Base-by-base conservation (phyloP, 2,329 filamentous ascomycete species). In the Arachnopeziza araneosa region DNA sequence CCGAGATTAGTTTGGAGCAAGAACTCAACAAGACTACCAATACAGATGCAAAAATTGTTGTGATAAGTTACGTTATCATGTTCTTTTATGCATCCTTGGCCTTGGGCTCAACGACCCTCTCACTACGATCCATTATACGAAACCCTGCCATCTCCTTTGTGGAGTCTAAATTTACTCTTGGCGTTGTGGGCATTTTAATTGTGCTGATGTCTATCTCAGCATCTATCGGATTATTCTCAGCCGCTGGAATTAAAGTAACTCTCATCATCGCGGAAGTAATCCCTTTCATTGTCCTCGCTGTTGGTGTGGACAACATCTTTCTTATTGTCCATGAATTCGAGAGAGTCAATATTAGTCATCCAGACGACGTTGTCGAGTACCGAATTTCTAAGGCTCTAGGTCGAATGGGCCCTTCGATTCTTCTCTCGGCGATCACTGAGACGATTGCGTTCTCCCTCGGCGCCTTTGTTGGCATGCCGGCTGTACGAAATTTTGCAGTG, bases 301-400 rank as follows among this genome's bases (percentile, higher is more conserved):
- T 99, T 26, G 95, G 95, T 52, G 96, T 99, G 2, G 95, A 99
- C 80, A 99, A 99, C 71, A 98, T 99, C 69, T 99, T 99, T 77
- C 79, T 99, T 59, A 96, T 99, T 61, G 95, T 99, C 0, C 95
- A 99, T 75, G 95, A 99, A 75, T 96, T 99, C 61, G 95, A 99
- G 72, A 84, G 95, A 30, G 90, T 97, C 72, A 99, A 99, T 70
- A 78, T 92, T 67, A 96, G 89, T 73, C 90, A 96, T 69, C 91
- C 93, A 0, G 93, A 98, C 70, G 89, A 93, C 64, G 83, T 89
- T 73, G 88, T 99, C 1, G 89, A 96, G 67, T 87, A 93, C 70
- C 85, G 95, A 24, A 87, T 98, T 58, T 89, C 91, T 6, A 88
- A 89, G 70, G 90, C 95, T 2, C 80, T 98, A n/a, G 93, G 95